Evolutionary conservation across 176 grass and related monocot species (phyloP).

Genomic region (Eragrostis nindensis): DNA sequence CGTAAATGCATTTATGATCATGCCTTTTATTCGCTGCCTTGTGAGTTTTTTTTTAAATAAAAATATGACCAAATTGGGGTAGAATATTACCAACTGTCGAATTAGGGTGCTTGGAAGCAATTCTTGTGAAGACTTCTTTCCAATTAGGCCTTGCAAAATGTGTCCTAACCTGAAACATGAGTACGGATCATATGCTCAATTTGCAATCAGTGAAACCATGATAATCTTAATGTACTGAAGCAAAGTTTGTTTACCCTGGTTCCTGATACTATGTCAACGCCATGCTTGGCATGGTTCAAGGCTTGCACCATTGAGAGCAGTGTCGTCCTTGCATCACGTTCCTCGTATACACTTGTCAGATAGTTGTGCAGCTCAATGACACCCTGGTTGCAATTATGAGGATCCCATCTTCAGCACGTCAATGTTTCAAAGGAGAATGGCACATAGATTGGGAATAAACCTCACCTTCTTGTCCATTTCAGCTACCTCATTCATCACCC

Average conservation of each 20-base stretch:
- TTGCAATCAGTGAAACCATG: not conserved
- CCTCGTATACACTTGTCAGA: conserved; percentile 81
- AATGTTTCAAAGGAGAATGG: not conserved
- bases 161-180: conserved; percentile 65
- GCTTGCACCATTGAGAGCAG: conserved; percentile 82
- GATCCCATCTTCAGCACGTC: conserved; percentile 13
- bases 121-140: conserved; percentile 71
- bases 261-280: conserved; percentile 78
- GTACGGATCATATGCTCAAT: not conserved
- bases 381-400: conserved; percentile 47
- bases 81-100: conserved; percentile 71
- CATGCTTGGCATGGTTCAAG: conserved; percentile 88
- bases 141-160: conserved; percentile 94
- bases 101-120: conserved; percentile 69
- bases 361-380: conserved; percentile 93
- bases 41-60: not conserved
- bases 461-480: conserved; percentile 81
- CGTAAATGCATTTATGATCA: not conserved
- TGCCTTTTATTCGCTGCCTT: conserved; percentile 14
- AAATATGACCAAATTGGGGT: not conserved
- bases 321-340: conserved; percentile 70
- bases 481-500: conserved; percentile 86
- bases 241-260: conserved; percentile 68
- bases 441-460: not conserved
- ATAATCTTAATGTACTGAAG: not conserved